These are phyloP conservation scores for Viridothelium virens DNA, from an alignment of 495 filamentous ascomycete species.

Conservation along the genomic window DNA sequence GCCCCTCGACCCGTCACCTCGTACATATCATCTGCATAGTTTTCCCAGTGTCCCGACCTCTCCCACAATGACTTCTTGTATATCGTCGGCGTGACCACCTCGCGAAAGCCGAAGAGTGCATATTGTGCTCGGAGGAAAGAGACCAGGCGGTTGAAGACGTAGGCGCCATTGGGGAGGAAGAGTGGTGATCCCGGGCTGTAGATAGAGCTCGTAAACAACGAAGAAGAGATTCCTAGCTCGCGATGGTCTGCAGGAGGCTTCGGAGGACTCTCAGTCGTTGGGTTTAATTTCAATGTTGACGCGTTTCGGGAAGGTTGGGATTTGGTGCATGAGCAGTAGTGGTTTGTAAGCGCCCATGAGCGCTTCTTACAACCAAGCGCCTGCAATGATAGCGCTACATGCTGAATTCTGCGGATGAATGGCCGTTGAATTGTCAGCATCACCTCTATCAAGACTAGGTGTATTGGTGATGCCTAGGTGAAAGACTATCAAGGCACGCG, in stretches of 20 bases:
- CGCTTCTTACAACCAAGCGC: neutral
- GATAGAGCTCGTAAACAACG: slow-evolving; percentile 67
- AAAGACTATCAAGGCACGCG: neutral
- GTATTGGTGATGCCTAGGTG: neutral
- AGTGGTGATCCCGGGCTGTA: slow-evolving; percentile 86
- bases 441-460: neutral
- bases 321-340: neutral
- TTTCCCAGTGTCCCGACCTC: slow-evolving; percentile 83
- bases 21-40: slow-evolving; percentile 95
- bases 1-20: slow-evolving; percentile 61
- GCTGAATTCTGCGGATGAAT: neutral
- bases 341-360: neutral
- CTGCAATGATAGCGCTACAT: neutral
- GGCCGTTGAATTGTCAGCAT: neutral
- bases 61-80: slow-evolving; percentile 90
- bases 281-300: slow-evolving; percentile 18
- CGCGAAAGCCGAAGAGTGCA: slow-evolving; percentile 76
- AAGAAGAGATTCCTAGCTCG: slow-evolving; percentile 58
- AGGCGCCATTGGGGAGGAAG: slow-evolving; percentile 77
- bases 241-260: slow-evolving; percentile 55
- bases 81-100: slow-evolving; percentile 88
- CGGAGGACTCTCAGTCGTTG: slow-evolving; percentile 22
- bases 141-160: slow-evolving; percentile 78
- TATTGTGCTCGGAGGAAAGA: slow-evolving; percentile 84
- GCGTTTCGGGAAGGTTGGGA: neutral